Base-by-base conservation (phyloP, 2,329 filamentous ascomycete genomes). In the Aspergillus pseudoviridinutans region DNA sequence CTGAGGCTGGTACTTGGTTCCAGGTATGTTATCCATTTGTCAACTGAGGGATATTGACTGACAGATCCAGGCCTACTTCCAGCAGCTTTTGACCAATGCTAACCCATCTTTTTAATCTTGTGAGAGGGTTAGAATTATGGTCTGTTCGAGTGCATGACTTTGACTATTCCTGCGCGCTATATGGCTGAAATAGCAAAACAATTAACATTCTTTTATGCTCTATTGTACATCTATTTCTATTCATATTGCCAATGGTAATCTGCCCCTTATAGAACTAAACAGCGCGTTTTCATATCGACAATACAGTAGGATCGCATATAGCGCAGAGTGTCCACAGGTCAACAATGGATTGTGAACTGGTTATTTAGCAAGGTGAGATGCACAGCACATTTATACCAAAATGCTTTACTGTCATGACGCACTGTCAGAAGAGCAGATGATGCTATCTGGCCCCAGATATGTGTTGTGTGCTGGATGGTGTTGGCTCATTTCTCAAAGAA, bases 1-100 rank as follows among this genome's bases (percentile, higher is more conserved):
- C 87, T 29, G 85, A 90, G 73, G 87, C 88, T 12, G 87, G 88
- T 29, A 75, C 79, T 9, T 91, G 87, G 87, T 88, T 88, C 73
- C 72, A 81, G 66, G 78, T 77, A 5, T 74, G 78, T 72, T 75
- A 35, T 59, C 3, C 67, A 65, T 64, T 59, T n/a, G 57, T 72
- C 3, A 61, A 4, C 3, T 28, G 8, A 2, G 1, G 5, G 32
- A 17, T 22, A 35, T 7, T 24, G 41, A 32, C 55, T 63, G 42
- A 61, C 22, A 14, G 1, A 7, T 27, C 46, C 20, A 69, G 68
- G 64, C 64, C 1, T 72, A 70, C 52, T 71, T 72, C 32, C 64
- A 65, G 46, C 68, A 72, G 51, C 57, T 71, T 20, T 54, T 71
- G 27, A 51, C 51, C 7, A 70, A 70, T 49, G 69, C 69, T 2